phyloP scores from a whole-genome alignment of 2,329 filamentous ascomycete genomes.

The Aspergillus pseudotamarii region DNA sequence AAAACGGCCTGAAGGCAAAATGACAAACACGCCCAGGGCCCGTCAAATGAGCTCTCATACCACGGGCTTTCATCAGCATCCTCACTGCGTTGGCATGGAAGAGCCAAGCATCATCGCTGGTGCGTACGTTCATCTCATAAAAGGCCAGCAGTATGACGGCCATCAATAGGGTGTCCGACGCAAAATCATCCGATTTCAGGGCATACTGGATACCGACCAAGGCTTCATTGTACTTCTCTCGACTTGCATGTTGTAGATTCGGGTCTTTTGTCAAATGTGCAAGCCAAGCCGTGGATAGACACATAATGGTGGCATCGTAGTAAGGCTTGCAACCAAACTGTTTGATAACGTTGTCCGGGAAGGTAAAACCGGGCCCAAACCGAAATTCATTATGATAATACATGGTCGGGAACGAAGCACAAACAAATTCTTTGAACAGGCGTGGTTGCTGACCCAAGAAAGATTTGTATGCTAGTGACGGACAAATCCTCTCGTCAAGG shows the following conservation, averaged over 20 bases:
- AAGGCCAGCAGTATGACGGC: conserved; percentile 32
- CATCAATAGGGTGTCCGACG: conserved; percentile 28
- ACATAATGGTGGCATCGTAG: conserved; percentile 29
- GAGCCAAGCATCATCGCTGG: conserved; percentile 36
- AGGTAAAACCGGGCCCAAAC: conserved; percentile 26
- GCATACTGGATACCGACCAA: conserved; percentile 28
- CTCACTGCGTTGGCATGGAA: conserved; percentile 37
- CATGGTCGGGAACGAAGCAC: conserved; percentile 26
- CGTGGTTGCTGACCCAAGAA: conserved; percentile 26
- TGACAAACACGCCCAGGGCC: conserved; percentile 38
- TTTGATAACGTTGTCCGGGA: conserved; percentile 21
- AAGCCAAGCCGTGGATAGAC: conserved; percentile 34
- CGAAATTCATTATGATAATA: conserved; percentile 29
- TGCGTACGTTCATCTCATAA: conserved; percentile 39
- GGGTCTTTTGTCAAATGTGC: conserved; percentile 26
- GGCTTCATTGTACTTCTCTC: conserved; percentile 34
- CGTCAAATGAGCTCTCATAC: conserved; percentile 29
- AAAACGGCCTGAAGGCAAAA: conserved; percentile 38
- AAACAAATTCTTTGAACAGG: conserved; percentile 29
- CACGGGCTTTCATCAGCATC: conserved; percentile 35
- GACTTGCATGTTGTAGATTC: conserved; percentile 30
- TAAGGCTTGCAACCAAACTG: conserved; percentile 22
- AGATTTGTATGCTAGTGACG: conserved; percentile 27
- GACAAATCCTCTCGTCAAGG: conserved; percentile 25
- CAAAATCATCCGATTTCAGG: conserved; percentile 32